These are phyloP conservation scores for Chlorella sp. DNA, from an alignment of 139 green algal genomes.

Conservation along the genomic window DNA sequence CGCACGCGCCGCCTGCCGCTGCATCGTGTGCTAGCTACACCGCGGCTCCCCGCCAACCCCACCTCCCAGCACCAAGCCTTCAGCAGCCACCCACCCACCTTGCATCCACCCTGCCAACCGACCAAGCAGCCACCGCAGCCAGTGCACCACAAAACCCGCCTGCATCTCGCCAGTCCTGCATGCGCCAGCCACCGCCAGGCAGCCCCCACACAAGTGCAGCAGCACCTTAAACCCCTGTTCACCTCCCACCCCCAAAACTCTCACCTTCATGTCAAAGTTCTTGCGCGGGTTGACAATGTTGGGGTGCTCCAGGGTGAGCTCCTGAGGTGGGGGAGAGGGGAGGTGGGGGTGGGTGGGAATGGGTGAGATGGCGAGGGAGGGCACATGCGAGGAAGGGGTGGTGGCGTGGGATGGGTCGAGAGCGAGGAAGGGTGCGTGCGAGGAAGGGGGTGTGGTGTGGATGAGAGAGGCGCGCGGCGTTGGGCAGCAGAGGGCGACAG, in stretches of 20 bases:
- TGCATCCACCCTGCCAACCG: not conserved
- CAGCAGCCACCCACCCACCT: no score
- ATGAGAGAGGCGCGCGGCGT: no score
- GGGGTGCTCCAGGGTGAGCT: conserved; percentile 86
- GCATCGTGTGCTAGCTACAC: no score
- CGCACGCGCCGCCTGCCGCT: no score
- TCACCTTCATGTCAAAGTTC: conserved; percentile 28
- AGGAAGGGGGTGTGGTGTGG: no score
- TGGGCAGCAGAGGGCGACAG: no score
- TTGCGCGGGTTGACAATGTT: conserved; percentile 84
- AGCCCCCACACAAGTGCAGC: not conserved
- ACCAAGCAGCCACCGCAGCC: not conserved
- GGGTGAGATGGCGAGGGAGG: not conserved
- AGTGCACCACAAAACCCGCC: not conserved
- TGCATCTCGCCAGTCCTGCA: no score
- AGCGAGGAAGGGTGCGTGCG: not conserved
- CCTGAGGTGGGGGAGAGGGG: conserved; percentile 27
- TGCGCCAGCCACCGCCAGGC: not conserved
- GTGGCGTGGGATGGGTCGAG: no score
- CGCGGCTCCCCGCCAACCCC: no score
- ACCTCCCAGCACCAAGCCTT: no score
- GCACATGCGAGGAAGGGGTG: not conserved
- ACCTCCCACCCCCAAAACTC: not conserved
- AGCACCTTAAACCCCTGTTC: not conserved
- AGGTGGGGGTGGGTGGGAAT: not conserved